Base-by-base conservation (phyloP, 2,329 filamentous ascomycete species). In the Fusarium chaquense region DNA sequence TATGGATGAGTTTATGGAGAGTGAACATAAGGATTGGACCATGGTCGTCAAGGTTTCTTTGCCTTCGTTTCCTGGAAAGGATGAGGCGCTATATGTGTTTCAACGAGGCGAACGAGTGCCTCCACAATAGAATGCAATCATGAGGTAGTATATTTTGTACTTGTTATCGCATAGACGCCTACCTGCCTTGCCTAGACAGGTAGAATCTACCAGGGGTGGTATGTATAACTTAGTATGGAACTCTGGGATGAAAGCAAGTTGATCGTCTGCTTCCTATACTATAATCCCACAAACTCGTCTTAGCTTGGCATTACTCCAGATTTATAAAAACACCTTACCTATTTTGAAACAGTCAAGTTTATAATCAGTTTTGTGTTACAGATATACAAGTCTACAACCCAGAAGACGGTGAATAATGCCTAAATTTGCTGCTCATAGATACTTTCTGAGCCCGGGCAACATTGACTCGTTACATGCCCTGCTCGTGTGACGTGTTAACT, bases 1-100 rank as follows among this genome's bases (percentile, higher is more conserved):
- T 26, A 87, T 92, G 77, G 89, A 90, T 71, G 84, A 89, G 73
- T 93, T 88, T 81, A 89, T 93, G 80, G 84, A 79, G 63, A 80
- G 77, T 49, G 86, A 90, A 74, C 84, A 87, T 71, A 76, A 75
- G 28, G 82, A 81, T 2, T 93, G 89, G 86, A 83, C 84, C 51
- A 85, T 86, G 77, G 82, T 87, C 4, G 83, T 87, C 16, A 89
- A 91, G 80, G 83, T 93, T 65, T 85, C 91, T 6, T 77, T 94
- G 75, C 91, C 91, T 24, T 92, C 90, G 76, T 93, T 93, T 78
- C 88, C 90, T 4, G 91, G 89, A 30, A 93, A 93, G 77, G 91
- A 94, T 72, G 91, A 94, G 79, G 91, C 89, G 0, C 74, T 93
- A 58, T 93, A 89, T 78, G 84, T 92, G 22, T 93, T 91, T 70